Percentiles rank a stretch among this genome's conserved stretches.
Evolutionary conservation across 176 grass and related monocot species (phyloP).

Genomic region (Cymbopogon citratus): DNA sequence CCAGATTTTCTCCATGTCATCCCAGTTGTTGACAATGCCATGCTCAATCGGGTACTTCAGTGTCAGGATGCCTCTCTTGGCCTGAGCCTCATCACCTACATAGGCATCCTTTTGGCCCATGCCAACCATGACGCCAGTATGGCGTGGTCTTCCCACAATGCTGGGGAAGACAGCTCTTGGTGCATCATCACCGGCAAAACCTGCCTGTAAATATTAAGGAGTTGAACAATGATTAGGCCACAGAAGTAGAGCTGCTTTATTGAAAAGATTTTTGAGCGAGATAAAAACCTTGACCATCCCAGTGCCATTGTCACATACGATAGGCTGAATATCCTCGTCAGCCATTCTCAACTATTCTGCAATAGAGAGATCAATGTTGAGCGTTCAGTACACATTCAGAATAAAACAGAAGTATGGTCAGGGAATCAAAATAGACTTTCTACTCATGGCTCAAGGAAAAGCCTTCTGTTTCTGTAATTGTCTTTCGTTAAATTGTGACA

Average conservation of each 20-base stretch:
- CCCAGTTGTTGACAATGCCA: constrained; percentile 81
- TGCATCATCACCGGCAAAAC: constrained; percentile 82
- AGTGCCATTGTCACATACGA: constrained; percentile 83
- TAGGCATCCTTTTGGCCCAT: constrained; percentile 96
- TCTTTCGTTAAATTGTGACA: background rate
- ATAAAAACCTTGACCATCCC: constrained; percentile 83
- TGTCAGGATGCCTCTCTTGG: constrained; percentile 84
- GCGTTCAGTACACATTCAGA: background rate
- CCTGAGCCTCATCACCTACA: constrained; percentile 82
- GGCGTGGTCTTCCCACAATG: constrained; percentile 78
- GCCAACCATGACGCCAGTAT: constrained; percentile 85
- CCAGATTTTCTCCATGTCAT: constrained; percentile 95
- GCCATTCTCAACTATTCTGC: constrained; percentile 46
- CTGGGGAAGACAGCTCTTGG: constrained; percentile 87
- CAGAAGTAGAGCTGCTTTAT: background rate
- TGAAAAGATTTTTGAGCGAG: background rate
- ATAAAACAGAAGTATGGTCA: too few species aligned
- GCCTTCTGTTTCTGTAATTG: background rate
- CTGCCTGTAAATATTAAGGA: constrained; percentile 42
- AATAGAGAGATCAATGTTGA: background rate
- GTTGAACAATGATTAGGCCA: background rate
- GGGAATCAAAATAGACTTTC: background rate
- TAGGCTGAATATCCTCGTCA: constrained; percentile 76
- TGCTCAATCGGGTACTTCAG: constrained; percentile 88
- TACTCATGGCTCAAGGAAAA: background rate